Evolutionary conservation across 176 grass and related monocot genomes (phyloP), one percentile per base, ranked within the genome.

Genomic region (Coix lacrymajobi): DNA sequence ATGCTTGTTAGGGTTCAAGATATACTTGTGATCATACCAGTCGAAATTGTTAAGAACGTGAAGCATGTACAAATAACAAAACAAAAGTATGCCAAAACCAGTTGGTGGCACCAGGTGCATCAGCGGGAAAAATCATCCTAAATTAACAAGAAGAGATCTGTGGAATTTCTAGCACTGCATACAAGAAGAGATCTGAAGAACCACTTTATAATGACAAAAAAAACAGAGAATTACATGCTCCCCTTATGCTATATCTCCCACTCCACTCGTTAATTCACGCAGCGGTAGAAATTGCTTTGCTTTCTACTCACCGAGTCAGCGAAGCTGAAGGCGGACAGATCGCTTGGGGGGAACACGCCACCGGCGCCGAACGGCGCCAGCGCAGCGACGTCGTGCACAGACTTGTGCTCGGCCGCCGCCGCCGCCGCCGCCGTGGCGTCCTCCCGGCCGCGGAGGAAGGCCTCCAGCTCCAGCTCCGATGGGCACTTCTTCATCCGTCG

Each of bases 401-500:
- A 76, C 54, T 91, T 91, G 34, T 81, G 30, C 46, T 80, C 75
- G 28, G n/a, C 57, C 57, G 63, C 31, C 67, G 69, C 39, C 67
- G 9, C 20, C 22, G 26, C 10, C 45, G 52, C 72, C 1, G 5
- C 84, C 9, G 46, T 72, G 68, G 28, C 71, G 29, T 9, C 71
- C 22, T 71, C 82, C 40, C 22, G 28, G 79, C 66, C 8, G 37
- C 44, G 28, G 66, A 95, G 10, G 44, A 95, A 87, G 62, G 90
- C 90, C 78, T 93, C 92, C 78, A 93, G 79, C 19, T 79, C 31
- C 86, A 88, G 71, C 76, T 95, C 92, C 62, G 90, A 98, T 26
- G 83, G 7, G 78, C 89, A 93, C 91, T 87, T 95, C 89, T 93
- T 91, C 96, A 98, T 98, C 83, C 26, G 24, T 17, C n/a, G 26